Base-by-base conservation (phyloP, 1,284 basidiomycete species). In the Microbotryum scabiosae region DNA sequence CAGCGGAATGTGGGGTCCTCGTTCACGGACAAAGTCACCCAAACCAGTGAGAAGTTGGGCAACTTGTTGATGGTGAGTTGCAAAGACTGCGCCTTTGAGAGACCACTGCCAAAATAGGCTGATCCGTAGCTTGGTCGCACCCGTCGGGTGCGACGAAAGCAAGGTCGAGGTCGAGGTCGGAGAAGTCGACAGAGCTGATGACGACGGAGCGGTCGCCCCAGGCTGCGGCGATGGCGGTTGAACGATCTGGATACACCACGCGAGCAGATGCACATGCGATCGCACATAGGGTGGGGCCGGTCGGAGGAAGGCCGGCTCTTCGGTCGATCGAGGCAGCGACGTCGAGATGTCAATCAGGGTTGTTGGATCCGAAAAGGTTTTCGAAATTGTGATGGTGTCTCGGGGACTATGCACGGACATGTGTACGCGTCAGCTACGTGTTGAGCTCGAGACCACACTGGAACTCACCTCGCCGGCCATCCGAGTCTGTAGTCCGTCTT, bases 71-170 rank as follows among this genome's bases (percentile, higher is more conserved):
- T 69, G 56, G 78, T 79, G 47, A 79, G 77, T 10, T 79, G 78
- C 83, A 54, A 90, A 82, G 48, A 84, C 86, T 16, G 90, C 76
- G 0, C 90, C 84, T 64, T 87, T 86, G n/a, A 97, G 82, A 75
- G 96, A 88, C 77, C 97, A 94, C 70, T 92, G 88, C 89, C 90
- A 97, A 74, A 94, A 94, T 70, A 88, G 90, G 1, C 89, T 92
- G 61, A 96, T 82, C 25, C 87, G 84, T 26, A 91, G 76, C 62
- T 78, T 76, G n/a, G 28, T 16, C 9, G 65, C 25, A 25, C 51
- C 54, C 5, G 55, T 3, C 8, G 32, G 4, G 12, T 28, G 16
- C 8, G 26, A n/a, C 8, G 74, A 72, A 74, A 66, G 68, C 69
- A 52, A 55, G 66, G 63, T 73, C 61, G 76, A 74, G 65, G 79